A percentile compares a stretch with the other conserved stretches of the same genome.
These are phyloP conservation scores for Aspergillus coremiiformis DNA, from an alignment of 495 filamentous ascomycete species.

Conservation along the genomic window DNA sequence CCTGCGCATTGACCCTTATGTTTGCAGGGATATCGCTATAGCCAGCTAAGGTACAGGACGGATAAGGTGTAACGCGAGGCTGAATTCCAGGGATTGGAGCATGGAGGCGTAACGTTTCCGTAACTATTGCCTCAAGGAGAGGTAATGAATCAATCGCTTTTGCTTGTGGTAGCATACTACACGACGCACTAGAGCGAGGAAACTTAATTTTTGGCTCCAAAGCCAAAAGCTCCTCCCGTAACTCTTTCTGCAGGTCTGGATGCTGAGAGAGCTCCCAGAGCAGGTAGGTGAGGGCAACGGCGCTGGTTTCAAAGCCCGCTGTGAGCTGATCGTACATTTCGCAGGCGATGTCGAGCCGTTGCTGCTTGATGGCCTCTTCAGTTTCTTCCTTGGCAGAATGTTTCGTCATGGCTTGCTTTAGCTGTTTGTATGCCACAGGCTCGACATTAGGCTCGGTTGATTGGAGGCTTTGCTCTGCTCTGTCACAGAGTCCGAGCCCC, in stretches of 20 bases:
- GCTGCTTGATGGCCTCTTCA: slow-evolving; percentile 15
- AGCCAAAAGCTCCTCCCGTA: slow-evolving; percentile 55
- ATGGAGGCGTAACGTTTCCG: slow-evolving; percentile 69
- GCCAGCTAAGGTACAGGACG: slow-evolving; percentile 43
- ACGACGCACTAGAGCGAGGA: slow-evolving; percentile 11
- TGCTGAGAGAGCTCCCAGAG: slow-evolving; percentile 58
- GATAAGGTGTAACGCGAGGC: slow-evolving; percentile 61
- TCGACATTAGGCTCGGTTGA: slow-evolving; percentile 29
- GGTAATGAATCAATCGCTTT: slow-evolving; percentile 65
- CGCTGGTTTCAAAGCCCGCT: slow-evolving; percentile 73
- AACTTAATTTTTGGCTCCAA: slow-evolving; percentile 33
- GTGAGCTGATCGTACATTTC: slow-evolving; percentile 71
- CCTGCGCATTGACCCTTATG: slow-evolving; percentile 61
- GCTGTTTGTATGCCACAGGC: slow-evolving; percentile 41
- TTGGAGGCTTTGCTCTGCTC: slow-evolving; percentile 26
- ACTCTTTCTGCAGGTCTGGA: slow-evolving; percentile 45
- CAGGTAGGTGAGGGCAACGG: slow-evolving; percentile 64
- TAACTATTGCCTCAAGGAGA: slow-evolving; percentile 63
- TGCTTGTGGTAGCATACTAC: slow-evolving; percentile 43
- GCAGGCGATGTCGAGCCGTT: slow-evolving; percentile 51
- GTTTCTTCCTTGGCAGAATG: slow-evolving; percentile 20
- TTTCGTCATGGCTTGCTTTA: slow-evolving; percentile 37
- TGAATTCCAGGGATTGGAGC: slow-evolving; percentile 69
- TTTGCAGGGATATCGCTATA: slow-evolving; percentile 53
- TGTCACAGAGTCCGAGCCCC: slow-evolving; percentile 52